Evolutionary conservation across 495 filamentous ascomycete species (phyloP).

Genomic region (Astrothelium subdiscretum): DNA sequence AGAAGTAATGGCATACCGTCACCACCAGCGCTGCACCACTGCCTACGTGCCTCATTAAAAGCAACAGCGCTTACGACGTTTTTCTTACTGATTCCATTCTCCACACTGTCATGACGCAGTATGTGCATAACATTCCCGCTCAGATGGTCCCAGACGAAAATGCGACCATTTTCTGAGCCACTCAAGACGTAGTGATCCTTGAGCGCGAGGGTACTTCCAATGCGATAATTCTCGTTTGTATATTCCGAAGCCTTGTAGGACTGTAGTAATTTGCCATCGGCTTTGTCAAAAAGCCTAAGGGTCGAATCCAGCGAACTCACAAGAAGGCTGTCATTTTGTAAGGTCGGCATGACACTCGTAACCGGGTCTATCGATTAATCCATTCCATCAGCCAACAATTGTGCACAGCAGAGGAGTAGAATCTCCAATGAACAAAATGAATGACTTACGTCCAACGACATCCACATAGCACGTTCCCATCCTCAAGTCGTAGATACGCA

Average conservation of each 20-base stretch:
- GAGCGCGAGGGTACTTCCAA: slow-evolving; percentile 25
- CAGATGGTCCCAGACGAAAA: slow-evolving; percentile 87
- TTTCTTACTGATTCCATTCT: slow-evolving; percentile 46
- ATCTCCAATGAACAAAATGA: neutral
- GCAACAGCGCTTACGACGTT: slow-evolving; percentile 46
- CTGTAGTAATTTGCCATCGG: slow-evolving; percentile 60
- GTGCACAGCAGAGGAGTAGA: too few species aligned
- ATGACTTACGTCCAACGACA: slow-evolving; percentile 43
- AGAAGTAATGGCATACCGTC: slow-evolving; percentile 35
- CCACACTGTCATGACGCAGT: slow-evolving; percentile 19
- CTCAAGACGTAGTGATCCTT: slow-evolving; percentile 68
- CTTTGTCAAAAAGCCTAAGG: slow-evolving; percentile 70
- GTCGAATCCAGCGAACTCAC: slow-evolving; percentile 63
- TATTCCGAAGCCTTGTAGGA: slow-evolving; percentile 41
- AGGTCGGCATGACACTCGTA: slow-evolving; percentile 59
- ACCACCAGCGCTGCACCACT: slow-evolving; percentile 52
- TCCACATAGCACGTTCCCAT: slow-evolving; percentile 66
- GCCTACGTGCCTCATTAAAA: slow-evolving; percentile 58
- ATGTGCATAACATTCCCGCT: slow-evolving; percentile 49
- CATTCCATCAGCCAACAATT: neutral
- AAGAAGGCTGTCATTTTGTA: slow-evolving; percentile 62
- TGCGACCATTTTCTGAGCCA: slow-evolving; percentile 68
- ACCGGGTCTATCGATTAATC: slow-evolving; percentile 25
- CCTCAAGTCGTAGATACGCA: slow-evolving; percentile 78
- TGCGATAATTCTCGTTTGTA: slow-evolving; percentile 23